phyloP scores from a whole-genome alignment of 768 basidiomycete species.

The Macrolepiota albuminosa region DNA sequence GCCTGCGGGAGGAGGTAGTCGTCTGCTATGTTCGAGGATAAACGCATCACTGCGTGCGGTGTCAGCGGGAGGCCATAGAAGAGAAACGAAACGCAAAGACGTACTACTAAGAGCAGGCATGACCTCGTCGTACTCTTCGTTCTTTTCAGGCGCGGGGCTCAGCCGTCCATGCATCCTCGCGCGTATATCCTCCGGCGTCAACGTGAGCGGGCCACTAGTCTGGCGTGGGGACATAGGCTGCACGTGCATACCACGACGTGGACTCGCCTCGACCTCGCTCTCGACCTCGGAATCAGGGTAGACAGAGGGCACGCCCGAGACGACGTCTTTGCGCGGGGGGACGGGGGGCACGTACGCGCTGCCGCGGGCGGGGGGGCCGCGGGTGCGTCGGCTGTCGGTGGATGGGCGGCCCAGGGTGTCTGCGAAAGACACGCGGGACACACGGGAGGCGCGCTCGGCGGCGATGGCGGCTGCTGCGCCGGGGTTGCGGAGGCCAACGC shows the following conservation, averaged over 20 bases:
- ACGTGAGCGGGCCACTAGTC: conserved; percentile 34
- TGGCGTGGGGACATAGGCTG: conserved; percentile 31
- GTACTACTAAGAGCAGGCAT: conserved; percentile 66
- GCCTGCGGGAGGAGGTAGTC: conserved; percentile 29
- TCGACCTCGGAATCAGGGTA: conserved; percentile 16
- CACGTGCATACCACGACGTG: background rate
- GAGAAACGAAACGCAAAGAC: conserved; percentile 15
- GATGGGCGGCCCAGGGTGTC: conserved; percentile 38
- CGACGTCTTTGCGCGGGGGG: conserved; percentile 5
- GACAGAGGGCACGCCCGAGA: conserved; percentile 1
- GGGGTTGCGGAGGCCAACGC: conserved; percentile 48
- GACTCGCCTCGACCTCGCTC: background rate
- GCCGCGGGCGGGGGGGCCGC: conserved; percentile 28
- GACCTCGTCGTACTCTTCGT: conserved; percentile 45
- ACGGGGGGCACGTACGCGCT: conserved; percentile 39
- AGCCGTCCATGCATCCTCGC: conserved; percentile 37
- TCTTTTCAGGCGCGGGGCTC: conserved; percentile 17
- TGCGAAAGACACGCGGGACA: conserved; percentile 69
- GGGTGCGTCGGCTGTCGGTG: conserved; percentile 29
- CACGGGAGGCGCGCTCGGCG: conserved; percentile 37
- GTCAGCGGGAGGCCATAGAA: conserved; percentile 1
- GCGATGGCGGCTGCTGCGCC: conserved; percentile 23
- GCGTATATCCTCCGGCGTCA: conserved; percentile 60
- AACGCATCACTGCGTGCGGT: conserved; percentile 62
- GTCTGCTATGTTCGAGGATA: conserved; percentile 13